A percentile compares a stretch with the other conserved stretches of the same genome.
Conservation (phyloP, 495 filamentous ascomycete genomes). For the Aspergillus cristatus region DNA sequence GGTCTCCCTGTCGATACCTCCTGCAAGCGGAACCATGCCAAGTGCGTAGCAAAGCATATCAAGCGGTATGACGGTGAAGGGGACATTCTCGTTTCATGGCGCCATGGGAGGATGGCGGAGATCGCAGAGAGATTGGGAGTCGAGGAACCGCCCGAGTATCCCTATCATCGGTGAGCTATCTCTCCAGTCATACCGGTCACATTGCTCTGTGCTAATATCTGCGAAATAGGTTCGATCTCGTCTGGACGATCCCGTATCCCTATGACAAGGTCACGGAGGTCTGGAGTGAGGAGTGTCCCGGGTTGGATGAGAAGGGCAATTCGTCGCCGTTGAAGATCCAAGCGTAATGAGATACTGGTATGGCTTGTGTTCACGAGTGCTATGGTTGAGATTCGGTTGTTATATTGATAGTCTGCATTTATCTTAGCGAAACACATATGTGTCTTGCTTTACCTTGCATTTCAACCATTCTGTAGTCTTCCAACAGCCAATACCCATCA, state of each 20-base stretch:
- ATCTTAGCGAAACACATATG: too few species aligned
- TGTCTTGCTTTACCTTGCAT: too few species aligned
- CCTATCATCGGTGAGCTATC: slow-evolving; percentile 19
- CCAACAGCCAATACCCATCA: too few species aligned
- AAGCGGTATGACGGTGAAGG: slow-evolving; percentile 14
- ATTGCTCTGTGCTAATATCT: too few species aligned
- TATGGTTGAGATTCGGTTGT: too few species aligned
- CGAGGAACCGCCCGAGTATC: slow-evolving; percentile 13
- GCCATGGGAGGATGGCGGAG: slow-evolving; percentile 14
- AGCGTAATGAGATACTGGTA: slow-evolving; percentile 6
- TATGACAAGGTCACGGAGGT: slow-evolving; percentile 29
- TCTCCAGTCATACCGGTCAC: too few species aligned
- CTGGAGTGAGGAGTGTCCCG: slow-evolving; percentile 34
- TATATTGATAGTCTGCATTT: too few species aligned
- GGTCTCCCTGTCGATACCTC: slow-evolving; percentile 35
- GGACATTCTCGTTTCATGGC: slow-evolving; percentile 27
- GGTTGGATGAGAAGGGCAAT: slow-evolving; percentile 19
- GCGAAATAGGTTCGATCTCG: slow-evolving; percentile 29
- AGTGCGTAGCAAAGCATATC: slow-evolving; percentile 17
- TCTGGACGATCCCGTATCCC: slow-evolving; percentile 38
- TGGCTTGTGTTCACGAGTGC: too few species aligned
- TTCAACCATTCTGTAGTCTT: too few species aligned
- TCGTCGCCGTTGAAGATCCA: slow-evolving; percentile 9
- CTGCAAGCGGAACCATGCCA: slow-evolving; percentile 18
- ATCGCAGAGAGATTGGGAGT: slow-evolving; percentile 15